phyloP scores from a whole-genome alignment of 176 grass and related monocot species.

The Tillandsia fasciculata region DNA sequence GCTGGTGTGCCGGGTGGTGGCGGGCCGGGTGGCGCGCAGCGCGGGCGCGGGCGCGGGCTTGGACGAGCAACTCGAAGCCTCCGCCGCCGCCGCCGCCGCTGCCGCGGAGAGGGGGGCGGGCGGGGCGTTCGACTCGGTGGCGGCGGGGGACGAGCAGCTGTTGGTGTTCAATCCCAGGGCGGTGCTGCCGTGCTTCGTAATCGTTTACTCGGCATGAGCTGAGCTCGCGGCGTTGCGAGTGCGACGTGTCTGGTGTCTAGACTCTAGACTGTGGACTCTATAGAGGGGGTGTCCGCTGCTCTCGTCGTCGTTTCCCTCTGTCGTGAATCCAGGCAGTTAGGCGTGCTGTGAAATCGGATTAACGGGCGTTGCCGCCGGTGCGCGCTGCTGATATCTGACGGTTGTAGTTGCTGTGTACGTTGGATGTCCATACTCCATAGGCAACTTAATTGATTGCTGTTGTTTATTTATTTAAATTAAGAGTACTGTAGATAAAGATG shows the following conservation, averaged over 20 bases:
- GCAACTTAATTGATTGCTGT: too few species aligned
- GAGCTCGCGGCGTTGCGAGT: background rate
- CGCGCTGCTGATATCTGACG: too few species aligned
- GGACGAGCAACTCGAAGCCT: constrained; percentile 9
- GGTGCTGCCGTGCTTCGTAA: constrained; percentile 87
- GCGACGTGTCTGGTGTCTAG: background rate
- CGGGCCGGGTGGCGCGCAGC: constrained; percentile 41
- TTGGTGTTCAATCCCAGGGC: constrained; percentile 69
- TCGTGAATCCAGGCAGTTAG: background rate
- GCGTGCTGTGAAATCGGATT: too few species aligned
- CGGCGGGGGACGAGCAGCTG: constrained; percentile 43
- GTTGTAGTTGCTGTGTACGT: too few species aligned
- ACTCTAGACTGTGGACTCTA: background rate
- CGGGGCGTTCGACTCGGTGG: constrained; percentile 52
- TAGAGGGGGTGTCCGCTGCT: background rate
- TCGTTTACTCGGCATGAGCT: constrained; percentile 36
- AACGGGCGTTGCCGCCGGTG: too few species aligned
- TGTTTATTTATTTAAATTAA: too few species aligned
- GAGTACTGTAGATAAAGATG: too few species aligned
- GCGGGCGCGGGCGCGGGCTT: background rate
- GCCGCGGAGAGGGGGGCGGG: background rate
- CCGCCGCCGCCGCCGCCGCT: too few species aligned
- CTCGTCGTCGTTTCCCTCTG: background rate
- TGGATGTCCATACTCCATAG: too few species aligned
- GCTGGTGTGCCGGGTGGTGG: constrained; percentile 82